Evolutionary conservation across 805 yeast genomes (phyloP), one percentile per base, ranked within the genome.

Genomic region (Danielia oregonensis): DNA sequence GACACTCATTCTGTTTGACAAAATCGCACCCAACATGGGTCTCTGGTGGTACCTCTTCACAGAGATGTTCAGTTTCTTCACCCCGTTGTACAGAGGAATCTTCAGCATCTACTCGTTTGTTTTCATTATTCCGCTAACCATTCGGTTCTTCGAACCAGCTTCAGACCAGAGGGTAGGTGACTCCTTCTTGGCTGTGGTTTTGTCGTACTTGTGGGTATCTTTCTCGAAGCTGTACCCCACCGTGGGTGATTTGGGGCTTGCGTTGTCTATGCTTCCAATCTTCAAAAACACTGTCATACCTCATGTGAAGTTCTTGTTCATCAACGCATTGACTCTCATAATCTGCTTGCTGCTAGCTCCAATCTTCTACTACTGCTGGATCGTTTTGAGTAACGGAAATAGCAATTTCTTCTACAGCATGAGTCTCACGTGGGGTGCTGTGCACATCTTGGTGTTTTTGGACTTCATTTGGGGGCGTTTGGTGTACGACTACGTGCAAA

Each of bases 21-120:
- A 86, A 43, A 76, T 88, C 41, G 70, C 80, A 4, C 98, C 98
- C 17, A 93, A 93, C 59, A 58, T 93, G 45, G 98, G 98, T 0
- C 66, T 93, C 14, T 93, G 99, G 99, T 93, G 99, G 99, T 93
- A 93, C 64, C 79, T 89, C 50, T 93, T 93, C 67, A 84, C 91
- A 26, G 98, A 93, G 59, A 85, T 93, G 78, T 93, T 93, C 61
- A 93, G 83, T 36, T 84, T 79, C 54, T 93, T 91, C 69, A 73
- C 82, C 18, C 79, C 86, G 14, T 88, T 93, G 52, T 93, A 85
- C 67, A 63, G 81, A 25, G 79, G 87, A 8, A 81, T 88, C 14
- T 93, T 89, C 76, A 89, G 88, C 51, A 51, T 89, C 29, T 87
- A 80, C 59, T 60, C 79, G 11, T 65, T 78, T 13, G 63, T 81